Conservation (phyloP, 2,329 filamentous ascomycete genomes). For the Zymoseptoria crescenta region DNA sequence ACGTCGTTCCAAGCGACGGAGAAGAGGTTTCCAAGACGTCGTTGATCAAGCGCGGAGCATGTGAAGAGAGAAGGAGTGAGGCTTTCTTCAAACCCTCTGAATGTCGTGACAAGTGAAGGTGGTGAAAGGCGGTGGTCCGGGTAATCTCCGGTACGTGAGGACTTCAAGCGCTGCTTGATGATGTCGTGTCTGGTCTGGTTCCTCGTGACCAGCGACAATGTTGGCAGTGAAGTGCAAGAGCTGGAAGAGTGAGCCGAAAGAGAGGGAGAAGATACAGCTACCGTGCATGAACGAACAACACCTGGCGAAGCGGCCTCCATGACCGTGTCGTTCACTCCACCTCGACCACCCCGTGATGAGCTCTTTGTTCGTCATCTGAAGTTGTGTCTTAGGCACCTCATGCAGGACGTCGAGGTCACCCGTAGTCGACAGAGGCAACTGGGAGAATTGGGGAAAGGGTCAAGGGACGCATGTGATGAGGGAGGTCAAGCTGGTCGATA, state of each 20-base stretch:
- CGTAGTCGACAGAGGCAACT: too few relatives aligned
- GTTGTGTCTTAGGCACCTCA: background rate
- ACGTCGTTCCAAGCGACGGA: background rate
- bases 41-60: background rate
- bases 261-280: background rate
- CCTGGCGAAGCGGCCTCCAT: too few relatives aligned
- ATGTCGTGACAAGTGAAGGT: background rate
- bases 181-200: background rate
- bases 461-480: background rate
- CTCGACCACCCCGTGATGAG: background rate
- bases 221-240: background rate
- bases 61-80: background rate
- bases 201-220: background rate
- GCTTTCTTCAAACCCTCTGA: too few relatives aligned
- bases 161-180: background rate
- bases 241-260: background rate
- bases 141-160: background rate
- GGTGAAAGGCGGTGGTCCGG: background rate
- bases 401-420: background rate
- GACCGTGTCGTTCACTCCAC: background rate
- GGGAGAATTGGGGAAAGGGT: background rate
- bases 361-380: background rate
- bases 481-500: background rate
- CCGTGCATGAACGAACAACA: background rate
- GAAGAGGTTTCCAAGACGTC: background rate